Evolutionary conservation across 176 grass and related monocot species (phyloP).

Genomic region (Eragrostis curvula): DNA sequence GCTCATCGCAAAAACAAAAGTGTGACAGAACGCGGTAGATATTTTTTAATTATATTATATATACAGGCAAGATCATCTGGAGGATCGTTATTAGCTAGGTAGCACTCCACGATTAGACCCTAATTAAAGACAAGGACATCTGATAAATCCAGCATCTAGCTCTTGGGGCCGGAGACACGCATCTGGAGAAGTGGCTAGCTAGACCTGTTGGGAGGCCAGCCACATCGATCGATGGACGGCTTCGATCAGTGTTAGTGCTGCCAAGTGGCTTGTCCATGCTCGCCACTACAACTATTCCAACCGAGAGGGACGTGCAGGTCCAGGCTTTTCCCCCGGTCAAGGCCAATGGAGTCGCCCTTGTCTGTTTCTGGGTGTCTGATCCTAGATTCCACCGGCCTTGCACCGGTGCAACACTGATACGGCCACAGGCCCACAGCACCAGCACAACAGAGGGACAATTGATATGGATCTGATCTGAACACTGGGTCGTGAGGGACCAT

Average conservation of each 20-base stretch:
- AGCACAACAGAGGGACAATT: constrained; percentile 43
- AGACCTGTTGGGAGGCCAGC: not conserved
- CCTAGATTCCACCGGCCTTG: constrained; percentile 45
- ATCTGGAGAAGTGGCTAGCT: not conserved
- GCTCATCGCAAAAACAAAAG: too few species aligned
- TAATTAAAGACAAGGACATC: not conserved
- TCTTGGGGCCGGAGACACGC: not conserved
- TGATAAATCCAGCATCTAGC: not conserved
- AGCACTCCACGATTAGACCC: not conserved
- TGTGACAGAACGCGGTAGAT: too few species aligned
- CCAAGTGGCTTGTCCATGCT: constrained; percentile 72
- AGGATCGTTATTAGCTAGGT: too few species aligned
- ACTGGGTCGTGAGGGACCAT: constrained; percentile 12
- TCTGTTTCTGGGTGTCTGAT: constrained; percentile 38
- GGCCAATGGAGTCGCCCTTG: constrained; percentile 48
- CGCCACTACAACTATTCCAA: constrained; percentile 43
- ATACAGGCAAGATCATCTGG: too few species aligned
- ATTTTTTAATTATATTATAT: too few species aligned
- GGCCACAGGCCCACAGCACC: not conserved
- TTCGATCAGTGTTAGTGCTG: constrained; percentile 24
- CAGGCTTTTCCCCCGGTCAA: constrained; percentile 50
- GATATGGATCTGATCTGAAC: constrained; percentile 38
- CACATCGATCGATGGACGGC: not conserved
- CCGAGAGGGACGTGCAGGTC: not conserved
- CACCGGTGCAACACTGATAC: not conserved